These are phyloP conservation scores for Paramecium pentaurelia DNA, from an alignment of 73 alveolate species.

Conservation along the genomic window DNA sequence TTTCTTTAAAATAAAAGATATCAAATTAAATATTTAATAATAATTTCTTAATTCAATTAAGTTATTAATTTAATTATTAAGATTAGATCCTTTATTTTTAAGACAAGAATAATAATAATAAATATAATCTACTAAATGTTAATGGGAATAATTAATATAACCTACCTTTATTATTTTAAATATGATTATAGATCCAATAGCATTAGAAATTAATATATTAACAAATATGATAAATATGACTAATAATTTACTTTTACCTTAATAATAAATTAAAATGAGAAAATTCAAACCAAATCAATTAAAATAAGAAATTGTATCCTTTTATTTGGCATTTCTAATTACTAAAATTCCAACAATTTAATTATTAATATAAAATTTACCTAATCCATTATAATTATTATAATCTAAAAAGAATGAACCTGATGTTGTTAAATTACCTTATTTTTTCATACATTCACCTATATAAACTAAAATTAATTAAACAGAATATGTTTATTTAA, in stretches of 20 bases:
- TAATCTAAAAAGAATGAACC: not conserved
- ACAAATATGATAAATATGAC: not conserved
- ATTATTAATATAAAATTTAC: not conserved
- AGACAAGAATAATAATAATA: not conserved
- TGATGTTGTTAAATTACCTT: not conserved
- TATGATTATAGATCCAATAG: constrained; percentile 26
- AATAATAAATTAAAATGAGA: not conserved
- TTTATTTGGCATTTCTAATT: not conserved
- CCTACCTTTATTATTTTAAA: not conserved
- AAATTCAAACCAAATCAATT: not conserved
- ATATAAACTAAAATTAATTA: not conserved
- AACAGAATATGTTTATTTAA: not conserved
- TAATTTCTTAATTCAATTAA: not conserved
- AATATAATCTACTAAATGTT: not conserved
- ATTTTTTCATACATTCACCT: not conserved
- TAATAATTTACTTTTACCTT: not conserved
- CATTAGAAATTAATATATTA: not conserved
- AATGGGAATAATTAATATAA: not conserved
- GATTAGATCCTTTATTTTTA: not conserved
- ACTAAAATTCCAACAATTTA: not conserved
- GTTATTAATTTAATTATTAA: not conserved
- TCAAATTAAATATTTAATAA: not conserved
- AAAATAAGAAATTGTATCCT: not conserved
- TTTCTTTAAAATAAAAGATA: constrained; percentile 15
- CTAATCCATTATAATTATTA: not conserved